A percentile compares a stretch with the other conserved stretches of the same genome.
These are phyloP conservation scores for Boletus sensibilis DNA, from an alignment of 768 basidiomycete genomes.

Conservation along the genomic window DNA sequence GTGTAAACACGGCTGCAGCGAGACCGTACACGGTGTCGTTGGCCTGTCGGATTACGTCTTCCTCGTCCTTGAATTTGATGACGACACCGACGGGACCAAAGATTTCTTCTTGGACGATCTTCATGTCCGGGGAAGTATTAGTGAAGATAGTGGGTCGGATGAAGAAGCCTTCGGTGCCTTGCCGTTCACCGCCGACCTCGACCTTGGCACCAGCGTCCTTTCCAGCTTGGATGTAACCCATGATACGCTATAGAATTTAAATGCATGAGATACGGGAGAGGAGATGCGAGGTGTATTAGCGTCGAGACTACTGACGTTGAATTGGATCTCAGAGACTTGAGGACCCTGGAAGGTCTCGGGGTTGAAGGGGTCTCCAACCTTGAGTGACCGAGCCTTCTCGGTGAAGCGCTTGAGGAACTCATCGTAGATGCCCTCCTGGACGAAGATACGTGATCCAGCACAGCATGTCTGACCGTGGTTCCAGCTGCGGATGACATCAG, in stretches of 20 bases:
- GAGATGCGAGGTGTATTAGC: background rate
- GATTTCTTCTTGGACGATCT: conserved; percentile 73
- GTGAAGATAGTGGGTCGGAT: conserved; percentile 77
- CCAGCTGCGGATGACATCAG: conserved; percentile 42
- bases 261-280: background rate
- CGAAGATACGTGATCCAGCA: conserved; percentile 80
- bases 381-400: conserved; percentile 50
- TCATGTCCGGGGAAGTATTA: conserved; percentile 64
- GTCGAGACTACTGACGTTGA: conserved; percentile 48
- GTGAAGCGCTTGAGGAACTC: conserved; percentile 63
- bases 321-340: conserved; percentile 74
- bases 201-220: conserved; percentile 69
- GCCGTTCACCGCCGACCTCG: conserved; percentile 58
- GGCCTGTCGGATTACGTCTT: conserved; percentile 66
- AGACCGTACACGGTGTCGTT: conserved; percentile 90
- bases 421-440: conserved; percentile 80
- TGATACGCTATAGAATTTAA: conserved; percentile 56
- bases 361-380: conserved; percentile 72
- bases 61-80: conserved; percentile 70
- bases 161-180: conserved; percentile 65
- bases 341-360: conserved; percentile 68
- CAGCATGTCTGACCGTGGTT: conserved; percentile 79
- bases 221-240: conserved; percentile 76
- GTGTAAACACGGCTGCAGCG: conserved; percentile 83
- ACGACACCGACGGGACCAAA: conserved; percentile 80